phyloP scores from a whole-genome alignment of 106 monocot species.

The Dioscorea alata region DNA sequence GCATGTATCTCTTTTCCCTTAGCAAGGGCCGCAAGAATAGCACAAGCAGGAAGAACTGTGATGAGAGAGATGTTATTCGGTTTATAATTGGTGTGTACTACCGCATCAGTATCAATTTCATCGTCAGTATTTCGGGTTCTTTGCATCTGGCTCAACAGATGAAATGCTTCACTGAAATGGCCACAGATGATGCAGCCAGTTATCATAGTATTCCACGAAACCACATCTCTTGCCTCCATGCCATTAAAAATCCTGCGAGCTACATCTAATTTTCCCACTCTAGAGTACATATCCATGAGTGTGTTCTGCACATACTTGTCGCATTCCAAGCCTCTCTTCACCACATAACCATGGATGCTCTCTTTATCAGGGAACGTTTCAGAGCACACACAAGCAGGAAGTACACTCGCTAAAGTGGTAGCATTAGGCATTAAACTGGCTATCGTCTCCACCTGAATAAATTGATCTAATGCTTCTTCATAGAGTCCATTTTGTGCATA shows the following conservation, averaged over 20 bases:
- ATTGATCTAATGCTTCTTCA: conserved; percentile 55
- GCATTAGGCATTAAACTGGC: conserved; percentile 63
- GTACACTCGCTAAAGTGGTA: conserved; percentile 73
- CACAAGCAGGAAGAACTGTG: conserved; percentile 78
- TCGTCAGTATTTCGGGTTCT: conserved; percentile 1
- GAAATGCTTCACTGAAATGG: conserved; percentile 41
- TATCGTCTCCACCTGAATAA: conserved; percentile 57
- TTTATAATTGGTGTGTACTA: not conserved
- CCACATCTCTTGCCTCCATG: conserved; percentile 57
- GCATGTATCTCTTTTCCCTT: conserved; percentile 92
- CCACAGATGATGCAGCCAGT: conserved; percentile 43
- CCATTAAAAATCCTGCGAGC: conserved; percentile 51
- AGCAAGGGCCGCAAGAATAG: conserved; percentile 44
- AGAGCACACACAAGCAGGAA: conserved; percentile 68
- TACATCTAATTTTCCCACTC: conserved; percentile 54
- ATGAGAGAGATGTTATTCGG: conserved; percentile 80
- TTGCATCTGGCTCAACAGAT: conserved; percentile 57
- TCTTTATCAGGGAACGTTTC: conserved; percentile 60
- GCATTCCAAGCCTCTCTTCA: conserved; percentile 58
- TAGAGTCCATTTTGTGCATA: conserved; percentile 61
- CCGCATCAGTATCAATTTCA: not conserved
- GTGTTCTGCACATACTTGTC: conserved; percentile 89
- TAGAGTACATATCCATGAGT: conserved; percentile 86
- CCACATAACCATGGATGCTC: conserved; percentile 69
- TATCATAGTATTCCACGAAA: conserved; percentile 94